Conservation (phyloP, 768 basidiomycete species). For the Phanerodontia chrysosporium region DNA sequence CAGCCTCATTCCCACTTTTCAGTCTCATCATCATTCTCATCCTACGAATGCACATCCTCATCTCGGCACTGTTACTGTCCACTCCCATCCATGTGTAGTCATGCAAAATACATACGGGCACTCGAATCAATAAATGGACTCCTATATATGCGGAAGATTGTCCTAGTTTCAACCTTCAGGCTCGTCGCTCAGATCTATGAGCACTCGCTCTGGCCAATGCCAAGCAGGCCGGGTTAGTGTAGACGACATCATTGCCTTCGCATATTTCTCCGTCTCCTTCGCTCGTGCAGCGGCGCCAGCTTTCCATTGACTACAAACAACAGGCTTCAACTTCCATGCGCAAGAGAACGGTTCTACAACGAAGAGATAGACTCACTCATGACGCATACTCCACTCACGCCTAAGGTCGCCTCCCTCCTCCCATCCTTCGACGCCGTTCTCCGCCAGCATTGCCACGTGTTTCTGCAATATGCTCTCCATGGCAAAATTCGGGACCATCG, state of each 20-base stretch:
- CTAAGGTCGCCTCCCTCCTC: conserved; percentile 40
- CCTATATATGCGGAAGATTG: not conserved
- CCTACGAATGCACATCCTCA: not conserved
- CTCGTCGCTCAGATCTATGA: not conserved
- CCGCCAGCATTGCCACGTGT: conserved; percentile 47
- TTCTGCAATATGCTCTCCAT: conserved; percentile 58
- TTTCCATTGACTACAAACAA: conserved; percentile 13
- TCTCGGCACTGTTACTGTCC: not conserved
- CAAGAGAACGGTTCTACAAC: not conserved
- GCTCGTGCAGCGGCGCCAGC: conserved; percentile 1
- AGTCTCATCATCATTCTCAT: not conserved
- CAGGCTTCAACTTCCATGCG: not conserved
- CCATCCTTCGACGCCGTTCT: conserved; percentile 50
- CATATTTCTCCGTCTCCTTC: not conserved
- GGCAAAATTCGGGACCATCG: conserved; percentile 62
- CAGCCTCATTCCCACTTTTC: not conserved
- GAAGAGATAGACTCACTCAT: conserved; percentile 41
- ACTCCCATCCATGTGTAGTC: not conserved
- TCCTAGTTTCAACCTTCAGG: not conserved
- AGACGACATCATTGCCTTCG: not conserved
- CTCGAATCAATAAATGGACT: not conserved
- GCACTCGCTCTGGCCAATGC: not conserved
- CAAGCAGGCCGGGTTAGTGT: not conserved
- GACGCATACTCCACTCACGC: conserved; percentile 49
- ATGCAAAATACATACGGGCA: not conserved